Base-by-base conservation (phyloP, 257 asterid genomes). In the Voacanga thouarsii region DNA sequence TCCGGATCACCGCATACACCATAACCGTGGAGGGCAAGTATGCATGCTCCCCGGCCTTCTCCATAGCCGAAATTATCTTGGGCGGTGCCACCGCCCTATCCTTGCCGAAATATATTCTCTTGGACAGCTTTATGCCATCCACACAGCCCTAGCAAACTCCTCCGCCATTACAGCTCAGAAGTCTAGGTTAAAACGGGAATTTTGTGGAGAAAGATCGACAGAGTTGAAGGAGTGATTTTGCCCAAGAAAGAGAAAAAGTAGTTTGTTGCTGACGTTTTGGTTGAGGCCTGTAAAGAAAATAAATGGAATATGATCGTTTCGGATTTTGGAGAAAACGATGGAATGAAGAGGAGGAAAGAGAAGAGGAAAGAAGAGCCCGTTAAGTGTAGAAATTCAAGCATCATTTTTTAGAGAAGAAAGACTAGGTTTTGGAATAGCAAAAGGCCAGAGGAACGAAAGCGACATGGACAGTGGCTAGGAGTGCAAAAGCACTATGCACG, bases 21-120 rank as follows among this genome's bases (percentile, higher is more conserved):
- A 92, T 96, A 0, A 96, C 92, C 0, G 99, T 84, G 4, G 87
- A 51, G 0, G 99, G 99, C 33, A 90, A 79, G 75, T 75, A 87
- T 2, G 88, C 81, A 51, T 76, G 69, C 21, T 82, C 87, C 43
- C 82, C 75, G 50, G 85, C 81, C 76, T 90, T 88, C 47, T 87
- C 91, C 99, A 93, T 95, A 2, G 88, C 73, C 49, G 83, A 49
- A 77, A 83, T 85, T 6, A 90, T 92, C 83, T 86, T 93, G 28
- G 97, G 98, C 23, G 98, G 92, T 75, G 94, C 91, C 24, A 90
- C 94, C 45, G 99, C 96, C 77, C 94, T 78, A 86, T 95, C 98
- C 70, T 89, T 89, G 72, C 98, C 98, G 78, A 89, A 88, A 85
- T 89, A 93, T 56, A 96, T 82, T 80, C 97, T 83, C 77, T 96